Evolutionary conservation across 75 land plant species (phyloP).

Genomic region (Chamaecyparis obtusa): DNA sequence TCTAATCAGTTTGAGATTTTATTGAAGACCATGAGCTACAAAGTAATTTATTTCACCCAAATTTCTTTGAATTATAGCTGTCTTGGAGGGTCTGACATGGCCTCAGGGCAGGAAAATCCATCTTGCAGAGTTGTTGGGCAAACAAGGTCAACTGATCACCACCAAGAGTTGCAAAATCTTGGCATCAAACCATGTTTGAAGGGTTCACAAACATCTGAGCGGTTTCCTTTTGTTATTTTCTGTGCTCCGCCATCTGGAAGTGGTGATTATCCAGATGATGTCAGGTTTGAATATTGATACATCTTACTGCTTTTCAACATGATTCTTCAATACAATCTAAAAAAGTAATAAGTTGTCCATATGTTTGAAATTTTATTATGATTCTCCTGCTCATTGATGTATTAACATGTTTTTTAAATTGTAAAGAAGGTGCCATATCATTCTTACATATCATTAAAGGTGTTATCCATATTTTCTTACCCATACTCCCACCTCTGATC

Average conservation of each 20-base stretch:
- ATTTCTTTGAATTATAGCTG: not conserved
- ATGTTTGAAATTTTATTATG: not conserved
- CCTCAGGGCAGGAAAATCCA: conserved; percentile 56
- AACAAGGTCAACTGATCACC: conserved; percentile 73
- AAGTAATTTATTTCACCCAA: not conserved
- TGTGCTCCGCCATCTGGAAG: conserved; percentile 86
- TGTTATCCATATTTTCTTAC: no score
- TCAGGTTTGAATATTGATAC: conserved; percentile 51
- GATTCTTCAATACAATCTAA: not conserved
- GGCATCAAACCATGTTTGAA: conserved; percentile 70
- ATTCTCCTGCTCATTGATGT: no score
- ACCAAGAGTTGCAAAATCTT: conserved; percentile 65
- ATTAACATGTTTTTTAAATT: not conserved
- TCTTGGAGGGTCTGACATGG: conserved; percentile 14
- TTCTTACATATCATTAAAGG: no score
- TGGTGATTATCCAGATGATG: conserved; percentile 77
- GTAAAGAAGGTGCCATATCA: not conserved
- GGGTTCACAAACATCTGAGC: conserved; percentile 20
- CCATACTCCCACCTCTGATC: no score
- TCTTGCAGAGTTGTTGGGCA: conserved; percentile 72
- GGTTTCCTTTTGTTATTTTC: conserved; percentile 83
- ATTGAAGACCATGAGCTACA: not conserved
- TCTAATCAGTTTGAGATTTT: not conserved
- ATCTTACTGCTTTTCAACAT: not conserved
- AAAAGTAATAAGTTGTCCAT: not conserved